Conservation (phyloP, 2,329 filamentous ascomycete genomes). For the Aspergillus melleus region DNA sequence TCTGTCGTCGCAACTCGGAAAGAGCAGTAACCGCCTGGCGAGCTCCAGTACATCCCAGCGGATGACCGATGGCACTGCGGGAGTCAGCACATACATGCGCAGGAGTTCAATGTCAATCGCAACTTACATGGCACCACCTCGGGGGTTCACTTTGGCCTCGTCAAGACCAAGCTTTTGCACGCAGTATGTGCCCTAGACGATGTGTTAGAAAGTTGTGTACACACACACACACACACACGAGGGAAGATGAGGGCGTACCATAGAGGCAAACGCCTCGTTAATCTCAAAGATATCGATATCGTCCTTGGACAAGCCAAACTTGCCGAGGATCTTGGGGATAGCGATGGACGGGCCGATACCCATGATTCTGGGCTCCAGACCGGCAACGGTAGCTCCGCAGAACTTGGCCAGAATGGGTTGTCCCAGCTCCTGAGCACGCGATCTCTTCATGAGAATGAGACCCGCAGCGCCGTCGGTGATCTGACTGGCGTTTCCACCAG, state of each 20-base stretch:
- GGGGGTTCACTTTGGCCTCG: conserved; percentile 84
- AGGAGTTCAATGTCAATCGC: neutral
- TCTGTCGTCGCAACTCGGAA: conserved; percentile 78
- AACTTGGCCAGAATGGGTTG: conserved; percentile 88
- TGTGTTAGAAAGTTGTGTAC: conserved; percentile 6
- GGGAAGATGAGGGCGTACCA: conserved; percentile 25
- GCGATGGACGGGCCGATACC: conserved; percentile 88
- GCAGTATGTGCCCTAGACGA: conserved; percentile 78
- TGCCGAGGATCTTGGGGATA: conserved; percentile 82
- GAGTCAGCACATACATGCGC: conserved; percentile 11
- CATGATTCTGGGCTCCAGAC: conserved; percentile 88
- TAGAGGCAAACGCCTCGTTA: conserved; percentile 89
- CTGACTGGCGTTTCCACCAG: conserved; percentile 89
- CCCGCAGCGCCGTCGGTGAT: conserved; percentile 91
- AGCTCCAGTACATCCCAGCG: conserved; percentile 85
- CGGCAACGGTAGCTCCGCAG: conserved; percentile 76
- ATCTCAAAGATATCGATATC: conserved; percentile 44
- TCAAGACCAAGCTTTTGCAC: conserved; percentile 79
- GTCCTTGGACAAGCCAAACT: conserved; percentile 66
- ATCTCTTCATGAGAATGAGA: conserved; percentile 88
- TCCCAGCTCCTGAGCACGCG: conserved; percentile 77
- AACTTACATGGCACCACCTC: conserved; percentile 76
- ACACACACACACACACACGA: neutral
- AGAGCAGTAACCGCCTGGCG: conserved; percentile 86
- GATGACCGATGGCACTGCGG: conserved; percentile 75